Evolutionary conservation across 768 basidiomycete genomes (phyloP).

Genomic region (Boletellus ananiceps): DNA sequence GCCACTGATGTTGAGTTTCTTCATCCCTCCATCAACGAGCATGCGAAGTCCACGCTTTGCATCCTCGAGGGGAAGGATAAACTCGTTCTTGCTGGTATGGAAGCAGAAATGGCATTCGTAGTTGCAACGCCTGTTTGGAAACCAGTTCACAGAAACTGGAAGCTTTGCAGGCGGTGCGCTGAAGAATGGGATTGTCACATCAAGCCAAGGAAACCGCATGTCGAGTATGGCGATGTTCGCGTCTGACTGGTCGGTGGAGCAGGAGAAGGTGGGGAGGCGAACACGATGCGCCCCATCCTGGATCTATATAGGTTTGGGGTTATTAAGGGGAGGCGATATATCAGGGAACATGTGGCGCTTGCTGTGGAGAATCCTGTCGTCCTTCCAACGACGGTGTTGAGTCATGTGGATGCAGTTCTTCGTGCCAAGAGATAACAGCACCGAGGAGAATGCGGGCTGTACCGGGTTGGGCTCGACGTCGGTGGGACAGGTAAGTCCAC

Average conservation of each 20-base stretch:
- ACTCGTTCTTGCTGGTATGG: conserved; percentile 35
- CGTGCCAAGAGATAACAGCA: no score
- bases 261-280: background rate
- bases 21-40: conserved; percentile 32
- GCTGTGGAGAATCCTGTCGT: background rate
- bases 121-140: conserved; percentile 28
- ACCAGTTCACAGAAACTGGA: conserved; percentile 28
- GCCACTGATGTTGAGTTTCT: conserved; percentile 35
- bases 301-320: background rate
- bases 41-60: conserved; percentile 33
- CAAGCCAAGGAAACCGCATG: conserved; percentile 14
- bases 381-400: background rate
- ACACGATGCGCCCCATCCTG: no score
- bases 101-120: conserved; percentile 41
- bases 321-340: background rate
- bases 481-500: no score
- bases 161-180: conserved; percentile 3
- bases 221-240: background rate
- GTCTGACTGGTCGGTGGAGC: background rate
- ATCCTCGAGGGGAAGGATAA: conserved; percentile 33
- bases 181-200: conserved; percentile 17
- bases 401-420: no score
- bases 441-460: no score
- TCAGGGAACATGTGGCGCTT: background rate
- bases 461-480: no score